phyloP scores from a whole-genome alignment of 805 yeast species.

The Pichia occidentalis region DNA sequence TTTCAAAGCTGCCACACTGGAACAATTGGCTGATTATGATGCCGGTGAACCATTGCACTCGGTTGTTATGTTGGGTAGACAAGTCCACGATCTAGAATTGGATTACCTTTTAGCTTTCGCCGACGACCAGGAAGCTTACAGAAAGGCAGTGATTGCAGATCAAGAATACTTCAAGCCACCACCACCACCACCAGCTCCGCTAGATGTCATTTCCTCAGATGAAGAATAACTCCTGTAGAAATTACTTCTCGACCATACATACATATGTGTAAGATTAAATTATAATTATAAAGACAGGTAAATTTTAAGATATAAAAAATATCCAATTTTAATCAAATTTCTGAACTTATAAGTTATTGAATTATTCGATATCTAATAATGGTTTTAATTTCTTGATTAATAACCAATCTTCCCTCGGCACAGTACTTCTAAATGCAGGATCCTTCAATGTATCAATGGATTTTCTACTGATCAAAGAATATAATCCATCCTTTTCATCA shows the following conservation, averaged over 20 bases:
- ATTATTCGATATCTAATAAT: constrained; percentile 61
- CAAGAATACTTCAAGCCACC: constrained; percentile 58
- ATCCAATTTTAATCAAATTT: neutral
- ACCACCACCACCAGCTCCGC: constrained; percentile 14
- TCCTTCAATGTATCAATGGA: constrained; percentile 97
- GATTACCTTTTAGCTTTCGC: constrained; percentile 78
- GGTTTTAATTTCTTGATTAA: constrained; percentile 83
- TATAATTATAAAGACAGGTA: too few relatives aligned
- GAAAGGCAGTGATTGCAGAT: constrained; percentile 41
- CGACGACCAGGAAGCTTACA: constrained; percentile 49
- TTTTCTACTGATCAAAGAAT: constrained; percentile 83
- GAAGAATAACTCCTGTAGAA: constrained; percentile 10
- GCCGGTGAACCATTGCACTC: constrained; percentile 95
- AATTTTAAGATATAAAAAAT: too few relatives aligned
- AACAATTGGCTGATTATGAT: constrained; percentile 73
- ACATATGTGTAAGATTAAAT: too few relatives aligned
- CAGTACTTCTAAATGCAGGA: constrained; percentile 93
- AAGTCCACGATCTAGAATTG: constrained; percentile 86
- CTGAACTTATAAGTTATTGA: neutral
- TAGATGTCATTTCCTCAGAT: constrained; percentile 14
- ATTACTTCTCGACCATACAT: too few relatives aligned
- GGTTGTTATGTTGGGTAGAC: constrained; percentile 83
- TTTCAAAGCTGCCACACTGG: constrained; percentile 79
- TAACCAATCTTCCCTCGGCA: constrained; percentile 93
- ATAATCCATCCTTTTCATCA: constrained; percentile 83